These are phyloP conservation scores for Myxozyma geophila DNA, from an alignment of 805 yeast species.

Conservation along the genomic window DNA sequence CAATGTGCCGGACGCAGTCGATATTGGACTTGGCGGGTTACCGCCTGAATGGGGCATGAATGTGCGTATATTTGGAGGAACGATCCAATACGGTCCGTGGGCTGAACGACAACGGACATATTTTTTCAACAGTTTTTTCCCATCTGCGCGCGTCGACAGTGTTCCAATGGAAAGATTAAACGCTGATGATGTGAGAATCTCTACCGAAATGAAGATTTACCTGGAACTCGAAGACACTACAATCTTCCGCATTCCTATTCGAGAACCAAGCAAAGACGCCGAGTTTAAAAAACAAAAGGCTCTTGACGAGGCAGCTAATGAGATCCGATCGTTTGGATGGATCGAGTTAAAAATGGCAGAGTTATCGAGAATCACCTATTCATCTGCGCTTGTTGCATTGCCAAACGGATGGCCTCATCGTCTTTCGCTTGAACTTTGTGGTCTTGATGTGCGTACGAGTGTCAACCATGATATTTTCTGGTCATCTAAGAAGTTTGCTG, in stretches of 20 bases:
- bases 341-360: slow-evolving; percentile 67
- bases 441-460: slow-evolving; percentile 74
- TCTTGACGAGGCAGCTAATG: slow-evolving; percentile 44
- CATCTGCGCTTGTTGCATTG: slow-evolving; percentile 59
- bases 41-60: slow-evolving; percentile 66
- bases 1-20: slow-evolving; percentile 37
- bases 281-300: slow-evolving; percentile 45
- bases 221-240: slow-evolving; percentile 67
- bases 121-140: slow-evolving; percentile 69
- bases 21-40: slow-evolving; percentile 63
- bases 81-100: slow-evolving; percentile 92
- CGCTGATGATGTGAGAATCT: slow-evolving; percentile 60
- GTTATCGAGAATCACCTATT: slow-evolving; percentile 56
- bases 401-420: slow-evolving; percentile 60
- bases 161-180: slow-evolving; percentile 48
- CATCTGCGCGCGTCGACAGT: slow-evolving; percentile 64
- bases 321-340: slow-evolving; percentile 86
- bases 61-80: slow-evolving; percentile 60
- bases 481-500: slow-evolving; percentile 53
- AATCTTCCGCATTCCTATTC: slow-evolving; percentile 73
- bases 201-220: slow-evolving; percentile 60
- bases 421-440: slow-evolving; percentile 52
- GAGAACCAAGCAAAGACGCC: slow-evolving; percentile 80
- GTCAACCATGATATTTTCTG: slow-evolving; percentile 86
- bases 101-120: slow-evolving; percentile 81